Evolutionary conservation across 2,329 filamentous ascomycete species (phyloP), one percentile per base, ranked within the genome.

Genomic region (Fusarium kyushuense): DNA sequence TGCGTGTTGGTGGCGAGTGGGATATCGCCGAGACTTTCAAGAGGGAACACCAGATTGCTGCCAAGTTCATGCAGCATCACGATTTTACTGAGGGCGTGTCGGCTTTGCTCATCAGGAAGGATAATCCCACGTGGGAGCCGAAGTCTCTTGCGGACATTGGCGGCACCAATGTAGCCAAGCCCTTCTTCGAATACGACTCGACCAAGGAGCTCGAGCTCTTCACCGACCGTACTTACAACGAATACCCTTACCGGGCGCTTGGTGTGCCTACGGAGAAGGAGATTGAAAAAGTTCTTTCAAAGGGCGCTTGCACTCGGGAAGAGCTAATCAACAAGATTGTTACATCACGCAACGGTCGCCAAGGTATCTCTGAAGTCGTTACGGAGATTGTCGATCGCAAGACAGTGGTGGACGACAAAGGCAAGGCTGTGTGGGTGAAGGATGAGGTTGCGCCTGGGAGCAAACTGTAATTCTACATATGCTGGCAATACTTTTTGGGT

Each of bases 1-100:
- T 98, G 88, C 90, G 89, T 70, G 80, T 92, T 48, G 93, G 92
- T 63, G 81, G 82, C 71, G 76, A 83, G 33, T 98, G 96, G 96
- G 85, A 86, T 67, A 97, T 99, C 73, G 83, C 86, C 17, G 87
- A 97, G 80, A 90, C 95, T 1, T 99, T 98, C 84, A 84, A 90
- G 76, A 89, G 89, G 67, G 96, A 99, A 82, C 87, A 96, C 80
- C 86, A 91, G 75, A 93, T 99, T 62, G 94, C 95, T 3, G 83
- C 86, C 60, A 87, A 89, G 67, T 98, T 99, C 83, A 98, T 99
- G 95, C 85, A 86, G 58, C 91, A 96, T 77, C 91, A 88, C 6
- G 96, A 99, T 79, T 99, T 99, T 76, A 89, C 89, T 42, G 93
- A 97, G 80, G 96, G 96, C 54, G 95, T 99, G n/a, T 88, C 88